Percentiles rank a stretch among this genome's conserved stretches.
Evolutionary conservation across 225 moss, liverwort and hornwort genomes (phyloP).

Genomic region (Anthoceros angustus): DNA sequence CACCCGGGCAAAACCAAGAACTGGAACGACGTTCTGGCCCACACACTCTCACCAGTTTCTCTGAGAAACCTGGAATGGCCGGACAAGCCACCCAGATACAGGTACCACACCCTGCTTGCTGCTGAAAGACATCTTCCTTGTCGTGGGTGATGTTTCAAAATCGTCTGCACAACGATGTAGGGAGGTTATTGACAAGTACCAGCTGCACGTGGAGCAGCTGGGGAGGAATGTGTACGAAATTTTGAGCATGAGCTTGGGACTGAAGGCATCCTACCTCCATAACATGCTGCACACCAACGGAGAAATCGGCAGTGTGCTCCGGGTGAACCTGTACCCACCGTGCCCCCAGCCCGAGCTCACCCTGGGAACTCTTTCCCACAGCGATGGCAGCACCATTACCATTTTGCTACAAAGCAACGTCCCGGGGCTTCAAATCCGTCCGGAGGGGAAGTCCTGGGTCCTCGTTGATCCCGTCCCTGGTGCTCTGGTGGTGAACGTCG

Average conservation of each 20-base stretch:
- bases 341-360: conserved; percentile 25
- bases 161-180: conserved; percentile 1
- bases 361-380: conserved; percentile 6
- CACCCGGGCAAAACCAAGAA: conserved; percentile 18
- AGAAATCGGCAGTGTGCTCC: conserved; percentile 18
- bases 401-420: neutral
- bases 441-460: neutral
- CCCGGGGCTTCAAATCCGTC: conserved; percentile 1
- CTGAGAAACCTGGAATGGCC: conserved; percentile 29
- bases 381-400: neutral
- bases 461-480: neutral
- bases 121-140: neutral
- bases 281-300: conserved; percentile 8
- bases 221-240: conserved; percentile 16
- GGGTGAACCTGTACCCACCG: conserved; percentile 26
- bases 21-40: conserved; percentile 39
- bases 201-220: conserved; percentile 15
- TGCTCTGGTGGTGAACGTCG: neutral
- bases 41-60: conserved; percentile 5
- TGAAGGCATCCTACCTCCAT: conserved; percentile 17
- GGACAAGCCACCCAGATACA: conserved; percentile 21
- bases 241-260: conserved; percentile 18
- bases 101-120: conserved; percentile 9
- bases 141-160: neutral
- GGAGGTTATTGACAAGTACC: conserved; percentile 26